phyloP scores from a whole-genome alignment of 768 basidiomycete species.

The Tremella fuciformis region DNA sequence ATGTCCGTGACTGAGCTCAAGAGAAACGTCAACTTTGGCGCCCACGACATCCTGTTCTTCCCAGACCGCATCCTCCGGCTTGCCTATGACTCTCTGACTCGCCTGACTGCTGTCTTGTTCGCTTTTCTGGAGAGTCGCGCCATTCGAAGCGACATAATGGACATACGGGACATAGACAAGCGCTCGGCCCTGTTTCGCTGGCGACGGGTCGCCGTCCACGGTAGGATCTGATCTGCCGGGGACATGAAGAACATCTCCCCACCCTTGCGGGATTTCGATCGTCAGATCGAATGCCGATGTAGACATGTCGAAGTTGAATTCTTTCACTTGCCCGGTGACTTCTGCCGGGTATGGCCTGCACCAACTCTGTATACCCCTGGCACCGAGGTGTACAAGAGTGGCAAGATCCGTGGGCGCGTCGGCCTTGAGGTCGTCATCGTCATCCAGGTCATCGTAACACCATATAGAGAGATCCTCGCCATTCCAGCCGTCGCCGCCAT shows the following conservation, averaged over 20 bases:
- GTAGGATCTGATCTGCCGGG: background rate
- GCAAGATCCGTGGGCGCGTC: conserved; percentile 26
- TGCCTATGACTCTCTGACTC: conserved; percentile 15
- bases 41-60: conserved; percentile 12
- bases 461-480: conserved; percentile 48
- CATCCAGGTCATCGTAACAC: conserved; percentile 37
- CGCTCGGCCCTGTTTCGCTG: background rate
- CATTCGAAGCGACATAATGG: conserved; percentile 73
- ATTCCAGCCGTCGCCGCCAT: conserved; percentile 85
- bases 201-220: background rate
- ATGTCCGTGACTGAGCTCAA: conserved; percentile 27
- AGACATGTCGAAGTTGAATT: conserved; percentile 72
- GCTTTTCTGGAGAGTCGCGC: conserved; percentile 67
- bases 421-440: conserved; percentile 29
- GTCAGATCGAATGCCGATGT: conserved; percentile 68
- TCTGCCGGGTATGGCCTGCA: conserved; percentile 77
- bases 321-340: conserved; percentile 65
- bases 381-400: conserved; percentile 56
- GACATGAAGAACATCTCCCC: too few relatives aligned
- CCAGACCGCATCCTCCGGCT: conserved; percentile 21
- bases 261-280: conserved; percentile 55
- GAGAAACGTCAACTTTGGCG: conserved; percentile 30
- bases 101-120: conserved; percentile 56
- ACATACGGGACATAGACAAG: conserved; percentile 78
- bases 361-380: conserved; percentile 80